Base-by-base conservation (phyloP, 2,329 filamentous ascomycete genomes). In the Teratosphaeria zuluensis region DNA sequence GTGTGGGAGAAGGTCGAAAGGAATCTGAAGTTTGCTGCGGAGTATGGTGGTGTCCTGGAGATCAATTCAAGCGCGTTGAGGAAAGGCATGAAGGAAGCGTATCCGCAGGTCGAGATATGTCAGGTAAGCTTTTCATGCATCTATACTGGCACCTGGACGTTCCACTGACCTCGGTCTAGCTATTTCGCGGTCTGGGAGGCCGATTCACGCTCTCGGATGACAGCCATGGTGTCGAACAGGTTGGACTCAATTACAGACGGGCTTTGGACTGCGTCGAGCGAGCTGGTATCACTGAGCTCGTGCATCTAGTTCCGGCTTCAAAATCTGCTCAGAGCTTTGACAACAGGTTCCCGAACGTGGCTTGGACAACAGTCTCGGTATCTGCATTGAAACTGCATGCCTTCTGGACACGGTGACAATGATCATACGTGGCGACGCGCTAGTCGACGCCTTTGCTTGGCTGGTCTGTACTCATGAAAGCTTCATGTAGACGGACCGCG, bases 151-250 rank as follows among this genome's bases (percentile, higher is more conserved):
- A 16, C 35, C 14, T 28, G 9, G 24, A 35, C 11, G 48, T 24
- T 33, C 51, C 12, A n/a, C 64, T 71, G 57, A 71, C 58, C 16
- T 33, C 31, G n/a, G 16, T 32, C 6, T 24, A 59, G 56, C 32
- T 38, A 3, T 62, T 61, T 24, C 57, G 12, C 11, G 55, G 30
- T 4, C 19, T 57, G 67, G 86, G 86, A 28, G 92, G 94, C 28
- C 83, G 82, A 61, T 95, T 97, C 74, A 95, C 90, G 56, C 81
- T 99, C 66, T 96, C 90, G 6, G 94, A 99, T 72, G 94, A 99
- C 74, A 96, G 91, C 72, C 94, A 99, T 76, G 89, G 89, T 46
- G 82, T 90, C 59, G 87, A 83, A 1, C 92, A 99, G 70, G 81
- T 99, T 4, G 90, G 86, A n/a, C 86, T 90, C 55, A 92, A 95